A percentile compares a stretch with the other conserved stretches of the same genome.
Conservation (phyloP, 169 alveolate species). For the Eimeria brunetti region DNA sequence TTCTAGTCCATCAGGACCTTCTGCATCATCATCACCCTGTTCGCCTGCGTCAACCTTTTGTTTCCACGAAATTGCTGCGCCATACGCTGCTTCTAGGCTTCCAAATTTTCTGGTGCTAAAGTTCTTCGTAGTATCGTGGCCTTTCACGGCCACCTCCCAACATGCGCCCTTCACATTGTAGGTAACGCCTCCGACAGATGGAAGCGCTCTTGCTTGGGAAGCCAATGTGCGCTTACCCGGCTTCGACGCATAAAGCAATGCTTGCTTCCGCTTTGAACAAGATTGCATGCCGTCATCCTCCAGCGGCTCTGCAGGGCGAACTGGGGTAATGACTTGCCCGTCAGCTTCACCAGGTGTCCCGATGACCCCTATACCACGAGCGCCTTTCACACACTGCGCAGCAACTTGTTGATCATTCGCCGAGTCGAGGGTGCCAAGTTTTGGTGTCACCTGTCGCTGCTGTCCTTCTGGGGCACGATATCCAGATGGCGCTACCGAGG, state of each 20-base stretch:
- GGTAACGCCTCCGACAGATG: slow-evolving; percentile 64
- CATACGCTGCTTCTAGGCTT: slow-evolving; percentile 74
- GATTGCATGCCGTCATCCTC: slow-evolving; percentile 36
- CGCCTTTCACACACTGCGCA: background rate
- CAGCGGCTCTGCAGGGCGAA: slow-evolving; percentile 47
- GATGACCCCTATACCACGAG: slow-evolving; percentile 33
- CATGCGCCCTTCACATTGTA: slow-evolving; percentile 79
- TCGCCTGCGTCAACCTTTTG: slow-evolving; percentile 59
- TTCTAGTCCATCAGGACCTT: slow-evolving; percentile 25
- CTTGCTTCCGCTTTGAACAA: slow-evolving; percentile 59
- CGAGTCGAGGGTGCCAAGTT: background rate
- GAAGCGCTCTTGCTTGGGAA: slow-evolving; percentile 71
- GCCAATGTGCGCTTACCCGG: slow-evolving; percentile 75
- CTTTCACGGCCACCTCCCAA: slow-evolving; percentile 77
- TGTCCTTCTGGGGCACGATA: slow-evolving; percentile 43
- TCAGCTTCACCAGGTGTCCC: slow-evolving; percentile 27
- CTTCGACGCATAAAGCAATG: slow-evolving; percentile 38
- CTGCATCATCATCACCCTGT: slow-evolving; percentile 50
- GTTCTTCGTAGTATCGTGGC: slow-evolving; percentile 40
- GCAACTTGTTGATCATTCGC: background rate
- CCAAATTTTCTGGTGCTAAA: slow-evolving; percentile 78
- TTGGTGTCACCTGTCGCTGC: slow-evolving; percentile 33
- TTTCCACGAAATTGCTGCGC: slow-evolving; percentile 76
- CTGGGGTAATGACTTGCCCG: slow-evolving; percentile 5
- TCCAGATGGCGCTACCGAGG: background rate